Evolutionary conservation across 352 stramenopile genomes (phyloP).

Genomic region (Globisporangium middletonii): DNA sequence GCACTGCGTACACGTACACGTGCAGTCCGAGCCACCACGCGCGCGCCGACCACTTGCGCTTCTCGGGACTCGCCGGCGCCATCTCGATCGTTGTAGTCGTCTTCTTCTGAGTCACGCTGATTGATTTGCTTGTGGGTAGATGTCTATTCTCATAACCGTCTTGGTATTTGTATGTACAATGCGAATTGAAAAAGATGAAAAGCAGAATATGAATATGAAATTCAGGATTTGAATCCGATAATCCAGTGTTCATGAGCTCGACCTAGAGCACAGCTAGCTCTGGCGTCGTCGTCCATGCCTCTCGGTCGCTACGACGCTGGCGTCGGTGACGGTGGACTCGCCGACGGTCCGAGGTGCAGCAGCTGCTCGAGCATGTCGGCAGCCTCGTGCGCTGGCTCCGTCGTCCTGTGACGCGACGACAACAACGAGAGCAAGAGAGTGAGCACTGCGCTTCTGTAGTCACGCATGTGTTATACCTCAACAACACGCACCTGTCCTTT

Average conservation of each 20-base stretch:
- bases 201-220: no score
- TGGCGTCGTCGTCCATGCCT: no score
- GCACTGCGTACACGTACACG: conserved; percentile 44
- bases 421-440: background rate
- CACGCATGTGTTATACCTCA: background rate
- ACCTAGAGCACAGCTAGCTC: no score
- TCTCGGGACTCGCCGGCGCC: conserved; percentile 14
- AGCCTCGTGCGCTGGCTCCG: background rate
- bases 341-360: conserved; percentile 2
- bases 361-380: conserved; percentile 12
- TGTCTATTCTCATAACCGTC: no score
- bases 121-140: background rate
- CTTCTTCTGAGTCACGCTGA: background rate
- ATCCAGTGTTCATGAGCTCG: no score
- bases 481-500: conserved; percentile 1
- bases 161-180: no score
- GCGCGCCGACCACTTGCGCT: conserved; percentile 63
- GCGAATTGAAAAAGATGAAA: no score
- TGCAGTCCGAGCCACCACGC: conserved; percentile 67
- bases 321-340: background rate
- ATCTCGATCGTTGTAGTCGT: background rate
- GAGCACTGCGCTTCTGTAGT: background rate
- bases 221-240: no score
- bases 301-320: conserved; percentile 1
- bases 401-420: background rate